Percentiles rank a stretch among this genome's conserved stretches.
phyloP scores from a whole-genome alignment of 805 yeast species.

The Wickerhamiella occidentalis region DNA sequence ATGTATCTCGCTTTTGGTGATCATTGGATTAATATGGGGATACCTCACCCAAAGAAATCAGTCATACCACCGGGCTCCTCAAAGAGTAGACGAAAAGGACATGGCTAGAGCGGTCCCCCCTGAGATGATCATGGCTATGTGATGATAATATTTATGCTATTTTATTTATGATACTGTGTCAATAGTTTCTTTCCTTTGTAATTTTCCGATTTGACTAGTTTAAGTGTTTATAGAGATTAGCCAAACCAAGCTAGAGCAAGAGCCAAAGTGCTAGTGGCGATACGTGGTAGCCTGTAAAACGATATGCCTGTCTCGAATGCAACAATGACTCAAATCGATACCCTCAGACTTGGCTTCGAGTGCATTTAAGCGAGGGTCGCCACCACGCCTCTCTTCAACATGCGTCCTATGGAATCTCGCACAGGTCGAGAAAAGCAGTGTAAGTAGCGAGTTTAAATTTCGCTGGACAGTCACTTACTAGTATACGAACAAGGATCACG shows the following conservation, averaged over 20 bases:
- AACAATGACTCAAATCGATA: too few relatives aligned
- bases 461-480: conserved; percentile 5
- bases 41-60: conserved; percentile 32
- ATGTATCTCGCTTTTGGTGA: conserved; percentile 32
- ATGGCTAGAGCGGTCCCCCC: conserved; percentile 56
- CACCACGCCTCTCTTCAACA: background rate
- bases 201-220: too few relatives aligned
- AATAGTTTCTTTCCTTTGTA: background rate
- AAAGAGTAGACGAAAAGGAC: conserved; percentile 48
- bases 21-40: conserved; percentile 34
- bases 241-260: too few relatives aligned
- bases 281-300: too few relatives aligned
- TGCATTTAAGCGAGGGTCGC: background rate
- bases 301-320: too few relatives aligned
- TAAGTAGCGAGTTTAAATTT: background rate
- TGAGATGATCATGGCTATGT: conserved; percentile 29
- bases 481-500: conserved; percentile 60
- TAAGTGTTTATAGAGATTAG: too few relatives aligned
- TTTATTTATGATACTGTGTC: conserved; percentile 5
- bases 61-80: conserved; percentile 36
- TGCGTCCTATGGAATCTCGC: conserved; percentile 27
- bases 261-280: too few relatives aligned
- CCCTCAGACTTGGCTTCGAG: background rate
- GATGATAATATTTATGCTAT: conserved; percentile 2
- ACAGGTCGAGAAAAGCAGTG: conserved; percentile 30